Base-by-base conservation (phyloP, 2,329 filamentous ascomycete species). In the Sporothrix protearum region DNA sequence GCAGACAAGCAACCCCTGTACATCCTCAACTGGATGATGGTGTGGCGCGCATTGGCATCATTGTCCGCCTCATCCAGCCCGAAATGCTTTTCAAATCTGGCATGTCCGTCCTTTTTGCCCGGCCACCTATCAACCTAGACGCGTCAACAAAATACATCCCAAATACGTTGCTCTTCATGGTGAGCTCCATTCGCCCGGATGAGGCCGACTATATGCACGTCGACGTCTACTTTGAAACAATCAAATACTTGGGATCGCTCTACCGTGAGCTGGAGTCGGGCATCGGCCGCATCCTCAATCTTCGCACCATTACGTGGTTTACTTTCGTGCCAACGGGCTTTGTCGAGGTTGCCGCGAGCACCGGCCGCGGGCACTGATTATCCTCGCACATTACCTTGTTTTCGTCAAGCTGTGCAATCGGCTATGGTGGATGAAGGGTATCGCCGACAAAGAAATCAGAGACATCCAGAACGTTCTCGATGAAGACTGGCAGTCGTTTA, bases 11-110 rank as follows among this genome's bases (percentile, higher is more conserved):
- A 79, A 59, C 80, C 82, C 1, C 80, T 88, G 1, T 86, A 84
- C 75, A 82, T 88, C 39, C 77, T 87, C 59, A 83, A 87, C 76
- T 88, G 86, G 86, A 85, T 88, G 78, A 75, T 83, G 2, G 80
- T 88, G 14, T 88, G 86, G 85, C 80, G 82, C 10, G 86, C 10
- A 87, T 85, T 33, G 81, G 84, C 39, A 76, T 85, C 19, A 84
- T 88, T 39, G 78, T 87, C 51, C 78, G 83, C 0, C 73, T 84
- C 14, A 79, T 82, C 51, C 75, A 76, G 1, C 77, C 78, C 0
- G 73, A 76, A 9, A 75, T 72, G 0, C 74, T 82, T 2, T 75
- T 79, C 64, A 77, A 81, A 2, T 82, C 84, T 0, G 86, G 85
- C 19, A 76, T 88, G 70, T 79, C 80, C 1, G 76, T 79, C 5